Conservation (phyloP, 163 green algal species). For the Scenedesmus sp. region DNA sequence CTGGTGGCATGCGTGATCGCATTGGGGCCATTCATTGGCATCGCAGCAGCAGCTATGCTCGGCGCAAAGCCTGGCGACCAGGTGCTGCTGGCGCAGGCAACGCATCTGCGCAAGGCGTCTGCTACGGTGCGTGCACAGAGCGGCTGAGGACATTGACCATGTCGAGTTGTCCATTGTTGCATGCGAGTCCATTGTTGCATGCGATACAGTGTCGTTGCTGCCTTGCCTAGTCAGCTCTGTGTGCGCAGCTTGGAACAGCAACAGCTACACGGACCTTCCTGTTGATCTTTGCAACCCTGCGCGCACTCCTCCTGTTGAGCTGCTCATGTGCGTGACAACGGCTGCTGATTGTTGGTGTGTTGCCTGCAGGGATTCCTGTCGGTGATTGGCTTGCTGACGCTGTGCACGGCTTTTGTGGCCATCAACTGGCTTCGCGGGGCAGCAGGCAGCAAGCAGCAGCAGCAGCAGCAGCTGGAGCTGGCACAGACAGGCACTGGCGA, state of each 20-base stretch:
- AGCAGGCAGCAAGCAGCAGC: slow-evolving; percentile 4
- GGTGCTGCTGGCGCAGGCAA: not conserved
- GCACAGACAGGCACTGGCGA: not conserved
- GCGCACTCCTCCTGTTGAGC: too few relatives aligned
- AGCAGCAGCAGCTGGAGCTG: not conserved
- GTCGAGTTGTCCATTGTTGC: too few relatives aligned
- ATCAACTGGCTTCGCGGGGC: not conserved
- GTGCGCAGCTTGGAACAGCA: too few relatives aligned
- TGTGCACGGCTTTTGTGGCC: not conserved
- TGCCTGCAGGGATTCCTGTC: not conserved
- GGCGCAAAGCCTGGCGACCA: not conserved
- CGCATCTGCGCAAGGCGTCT: not conserved
- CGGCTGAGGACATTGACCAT: too few relatives aligned
- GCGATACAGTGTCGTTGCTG: not conserved
- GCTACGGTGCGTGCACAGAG: not conserved
- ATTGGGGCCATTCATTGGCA: not conserved
- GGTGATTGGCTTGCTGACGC: not conserved
- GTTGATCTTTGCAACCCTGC: too few relatives aligned
- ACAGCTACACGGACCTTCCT: too few relatives aligned
- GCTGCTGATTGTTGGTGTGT: not conserved
- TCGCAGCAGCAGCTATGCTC: not conserved
- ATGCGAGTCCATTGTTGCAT: not conserved
- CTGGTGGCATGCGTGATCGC: not conserved
- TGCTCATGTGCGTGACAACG: not conserved
- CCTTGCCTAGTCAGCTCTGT: too few relatives aligned